Percentiles rank a stretch among this genome's conserved stretches.
These are phyloP conservation scores for Aspergillus fumigatiaffinis DNA, from an alignment of 2,329 filamentous ascomycete genomes.

Conservation along the genomic window DNA sequence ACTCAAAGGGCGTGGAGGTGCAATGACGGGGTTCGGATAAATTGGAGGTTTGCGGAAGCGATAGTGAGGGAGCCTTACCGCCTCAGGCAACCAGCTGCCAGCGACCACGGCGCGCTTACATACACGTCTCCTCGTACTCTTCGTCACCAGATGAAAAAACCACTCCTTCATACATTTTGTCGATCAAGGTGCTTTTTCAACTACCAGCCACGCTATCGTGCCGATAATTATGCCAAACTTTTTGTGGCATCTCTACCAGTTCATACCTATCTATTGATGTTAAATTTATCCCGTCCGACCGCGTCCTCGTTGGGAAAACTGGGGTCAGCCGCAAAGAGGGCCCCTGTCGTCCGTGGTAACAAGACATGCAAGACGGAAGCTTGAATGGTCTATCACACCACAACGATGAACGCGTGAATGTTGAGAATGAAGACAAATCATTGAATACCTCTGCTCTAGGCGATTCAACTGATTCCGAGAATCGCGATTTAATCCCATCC, in stretches of 20 bases:
- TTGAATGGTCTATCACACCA: slow-evolving; percentile 38
- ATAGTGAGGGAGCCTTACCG: slow-evolving; percentile 6
- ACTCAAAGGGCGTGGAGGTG: slow-evolving; percentile 18
- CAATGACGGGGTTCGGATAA: slow-evolving; percentile 24
- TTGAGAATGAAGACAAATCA: slow-evolving; percentile 21
- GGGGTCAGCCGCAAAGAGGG: slow-evolving; percentile 40
- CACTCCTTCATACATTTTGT: slow-evolving; percentile 36
- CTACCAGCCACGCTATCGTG: slow-evolving; percentile 36
- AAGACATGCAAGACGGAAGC: slow-evolving; percentile 47
- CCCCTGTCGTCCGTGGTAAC: slow-evolving; percentile 40
- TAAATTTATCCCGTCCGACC: slow-evolving; percentile 30
- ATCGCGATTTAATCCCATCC: slow-evolving; percentile 21
- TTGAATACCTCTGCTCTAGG: slow-evolving; percentile 20
- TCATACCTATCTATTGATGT: slow-evolving; percentile 39
- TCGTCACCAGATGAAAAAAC: slow-evolving; percentile 38
- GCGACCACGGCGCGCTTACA: slow-evolving; percentile 28
- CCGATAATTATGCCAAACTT: slow-evolving; percentile 46
- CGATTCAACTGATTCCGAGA: slow-evolving; percentile 17
- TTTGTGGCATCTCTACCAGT: slow-evolving; percentile 28
- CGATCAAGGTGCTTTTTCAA: slow-evolving; percentile 27
- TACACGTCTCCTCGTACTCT: slow-evolving; percentile 22
- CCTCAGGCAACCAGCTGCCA: slow-evolving; percentile 14
- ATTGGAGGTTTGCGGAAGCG: slow-evolving; percentile 25
- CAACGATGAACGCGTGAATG: slow-evolving; percentile 34
- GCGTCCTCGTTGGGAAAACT: slow-evolving; percentile 43